Conservation (phyloP, 2,329 filamentous ascomycete genomes). For the Venturia carpophila region DNA sequence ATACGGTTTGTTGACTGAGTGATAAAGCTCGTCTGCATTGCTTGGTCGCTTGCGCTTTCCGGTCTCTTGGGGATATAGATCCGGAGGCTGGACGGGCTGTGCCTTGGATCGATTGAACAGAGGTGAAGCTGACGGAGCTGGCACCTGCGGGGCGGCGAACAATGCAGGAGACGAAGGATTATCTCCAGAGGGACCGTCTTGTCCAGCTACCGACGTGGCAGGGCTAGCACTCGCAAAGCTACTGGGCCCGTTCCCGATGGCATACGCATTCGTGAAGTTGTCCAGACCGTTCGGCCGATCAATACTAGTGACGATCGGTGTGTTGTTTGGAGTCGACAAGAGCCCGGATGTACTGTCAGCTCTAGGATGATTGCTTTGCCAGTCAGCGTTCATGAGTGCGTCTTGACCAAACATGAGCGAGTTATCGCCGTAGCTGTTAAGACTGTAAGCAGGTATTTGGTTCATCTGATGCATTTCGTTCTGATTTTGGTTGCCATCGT, state of each 20-base stretch:
- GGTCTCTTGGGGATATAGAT: constrained; percentile 3
- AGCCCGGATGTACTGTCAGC: constrained; percentile 32
- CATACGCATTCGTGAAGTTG: constrained; percentile 48
- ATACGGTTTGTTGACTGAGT: constrained; percentile 83
- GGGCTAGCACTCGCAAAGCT: constrained; percentile 52
- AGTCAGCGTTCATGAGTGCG: constrained; percentile 29
- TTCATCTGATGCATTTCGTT: constrained; percentile 26
- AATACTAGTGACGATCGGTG: constrained; percentile 31
- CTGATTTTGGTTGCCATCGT: constrained; percentile 28
- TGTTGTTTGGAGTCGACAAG: constrained; percentile 36
- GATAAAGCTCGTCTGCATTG: constrained; percentile 80
- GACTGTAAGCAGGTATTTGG: constrained; percentile 13
- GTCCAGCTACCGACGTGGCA: constrained; percentile 45
- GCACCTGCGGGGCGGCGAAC: neutral
- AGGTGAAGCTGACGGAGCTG: constrained; percentile 23
- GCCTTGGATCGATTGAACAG: constrained; percentile 28
- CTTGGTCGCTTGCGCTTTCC: constrained; percentile 41
- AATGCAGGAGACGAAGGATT: constrained; percentile 25
- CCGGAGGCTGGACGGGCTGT: constrained; percentile 18
- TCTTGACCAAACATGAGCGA: constrained; percentile 35
- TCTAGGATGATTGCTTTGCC: constrained; percentile 34
- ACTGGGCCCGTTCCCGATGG: constrained; percentile 51
- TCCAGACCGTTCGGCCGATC: constrained; percentile 30
- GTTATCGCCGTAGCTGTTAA: neutral
- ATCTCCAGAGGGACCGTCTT: constrained; percentile 35